These are phyloP conservation scores for Digitaria exilis DNA, from an alignment of 202 grass and related monocot species.

Conservation along the genomic window DNA sequence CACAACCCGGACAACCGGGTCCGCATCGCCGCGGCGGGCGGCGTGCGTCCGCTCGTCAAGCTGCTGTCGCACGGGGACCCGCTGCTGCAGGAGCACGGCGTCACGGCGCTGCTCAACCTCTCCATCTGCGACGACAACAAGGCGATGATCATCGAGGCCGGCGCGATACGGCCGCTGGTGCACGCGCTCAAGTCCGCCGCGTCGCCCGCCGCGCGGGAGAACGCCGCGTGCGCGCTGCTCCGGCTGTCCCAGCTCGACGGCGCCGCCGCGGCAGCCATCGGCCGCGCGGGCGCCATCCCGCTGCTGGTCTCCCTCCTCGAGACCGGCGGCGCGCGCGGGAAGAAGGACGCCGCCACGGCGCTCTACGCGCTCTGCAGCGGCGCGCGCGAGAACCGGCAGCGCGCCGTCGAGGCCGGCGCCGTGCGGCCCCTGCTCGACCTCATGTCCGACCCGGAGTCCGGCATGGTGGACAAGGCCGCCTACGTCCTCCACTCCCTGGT, in stretches of 20 bases:
- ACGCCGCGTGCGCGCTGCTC: no score
- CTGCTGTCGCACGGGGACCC: slow-evolving; percentile 79
- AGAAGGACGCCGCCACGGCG: slow-evolving; percentile 90
- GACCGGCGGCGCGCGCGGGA: slow-evolving; percentile 69
- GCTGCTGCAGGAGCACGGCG: slow-evolving; percentile 78
- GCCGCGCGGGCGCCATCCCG: slow-evolving; percentile 70
- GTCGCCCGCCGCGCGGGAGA: slow-evolving; percentile 44
- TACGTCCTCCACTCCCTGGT: slow-evolving; percentile 78
- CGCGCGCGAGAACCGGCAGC: slow-evolving; percentile 63
- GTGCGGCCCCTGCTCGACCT: slow-evolving; percentile 76
- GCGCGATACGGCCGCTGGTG: slow-evolving; percentile 23
- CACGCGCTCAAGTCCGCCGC: no score
- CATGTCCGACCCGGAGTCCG: slow-evolving; percentile 85
- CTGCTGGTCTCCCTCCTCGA: slow-evolving; percentile 78
- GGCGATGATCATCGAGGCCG: slow-evolving; percentile 41
- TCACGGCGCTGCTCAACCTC: slow-evolving; percentile 95
- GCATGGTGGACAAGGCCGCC: slow-evolving; percentile 94
- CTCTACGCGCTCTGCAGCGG: slow-evolving; percentile 68
- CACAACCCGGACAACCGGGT: slow-evolving; percentile 88
- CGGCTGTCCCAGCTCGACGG: no score
- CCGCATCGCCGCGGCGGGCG: slow-evolving; percentile 75
- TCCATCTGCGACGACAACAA: slow-evolving; percentile 96
- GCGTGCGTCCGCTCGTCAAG: slow-evolving; percentile 59
- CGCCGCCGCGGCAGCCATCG: slow-evolving; percentile 44
- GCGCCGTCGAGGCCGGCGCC: slow-evolving; percentile 65